Conservation (phyloP, 2,329 filamentous ascomycete species). For the Alternaria sp. region DNA sequence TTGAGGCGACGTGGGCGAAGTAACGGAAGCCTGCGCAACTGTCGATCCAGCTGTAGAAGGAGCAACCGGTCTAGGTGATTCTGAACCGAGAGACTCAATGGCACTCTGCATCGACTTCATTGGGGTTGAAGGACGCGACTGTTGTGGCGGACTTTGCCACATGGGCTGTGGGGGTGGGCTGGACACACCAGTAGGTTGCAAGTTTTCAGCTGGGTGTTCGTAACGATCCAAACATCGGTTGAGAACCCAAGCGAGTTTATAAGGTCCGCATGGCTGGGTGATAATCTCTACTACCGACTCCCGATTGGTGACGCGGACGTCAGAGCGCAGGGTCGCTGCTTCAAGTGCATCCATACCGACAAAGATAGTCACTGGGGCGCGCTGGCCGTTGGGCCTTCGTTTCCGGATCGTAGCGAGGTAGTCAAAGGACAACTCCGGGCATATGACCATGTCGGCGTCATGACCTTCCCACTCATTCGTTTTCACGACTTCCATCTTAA, state of each 20-base stretch:
- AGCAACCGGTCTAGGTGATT: neutral
- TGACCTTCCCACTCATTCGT: constrained; percentile 32
- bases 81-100: neutral
- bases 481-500: constrained; percentile 37
- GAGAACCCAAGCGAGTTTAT: constrained; percentile 40
- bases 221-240: constrained; percentile 39
- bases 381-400: constrained; percentile 1
- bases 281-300: constrained; percentile 44
- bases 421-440: constrained; percentile 41
- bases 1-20: neutral
- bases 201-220: constrained; percentile 28
- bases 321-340: constrained; percentile 41
- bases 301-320: constrained; percentile 35
- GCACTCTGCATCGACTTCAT: neutral
- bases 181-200: neutral
- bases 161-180: neutral
- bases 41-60: neutral
- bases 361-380: constrained; percentile 38
- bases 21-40: neutral
- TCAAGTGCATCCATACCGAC: constrained; percentile 43
- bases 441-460: constrained; percentile 40
- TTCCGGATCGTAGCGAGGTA: constrained; percentile 37
- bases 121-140: neutral
- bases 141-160: neutral
- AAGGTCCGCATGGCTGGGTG: constrained; percentile 45